Evolutionary conservation across 2,329 filamentous ascomycete genomes (phyloP).

Genomic region (Colletotrichum caudatum): DNA sequence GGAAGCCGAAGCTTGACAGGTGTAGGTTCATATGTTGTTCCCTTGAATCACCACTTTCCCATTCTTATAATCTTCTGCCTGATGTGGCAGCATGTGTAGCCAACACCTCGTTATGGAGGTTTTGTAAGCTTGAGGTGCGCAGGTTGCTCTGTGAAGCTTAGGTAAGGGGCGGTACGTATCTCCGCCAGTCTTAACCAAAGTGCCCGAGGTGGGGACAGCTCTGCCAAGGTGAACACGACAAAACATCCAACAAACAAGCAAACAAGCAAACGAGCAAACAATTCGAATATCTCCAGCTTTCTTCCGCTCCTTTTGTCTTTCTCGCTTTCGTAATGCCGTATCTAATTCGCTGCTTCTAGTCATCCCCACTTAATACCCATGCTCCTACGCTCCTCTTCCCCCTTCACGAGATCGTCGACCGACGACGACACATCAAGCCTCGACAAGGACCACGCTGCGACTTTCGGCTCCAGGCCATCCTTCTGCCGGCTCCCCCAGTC

Average conservation of each 20-base stretch:
- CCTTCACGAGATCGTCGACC: neutral
- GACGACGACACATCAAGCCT: neutral
- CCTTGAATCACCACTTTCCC: neutral
- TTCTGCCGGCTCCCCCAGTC: conserved; percentile 16
- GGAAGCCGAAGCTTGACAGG: neutral
- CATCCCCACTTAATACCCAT: neutral
- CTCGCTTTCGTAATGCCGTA: too few relatives aligned
- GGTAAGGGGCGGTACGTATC: neutral
- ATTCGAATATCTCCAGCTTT: neutral
- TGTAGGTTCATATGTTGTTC: neutral
- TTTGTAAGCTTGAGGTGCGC: neutral
- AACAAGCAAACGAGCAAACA: neutral
- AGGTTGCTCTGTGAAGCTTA: neutral
- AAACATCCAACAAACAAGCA: neutral
- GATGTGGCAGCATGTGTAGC: neutral
- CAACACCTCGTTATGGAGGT: neutral
- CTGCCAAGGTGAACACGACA: neutral
- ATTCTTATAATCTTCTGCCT: neutral
- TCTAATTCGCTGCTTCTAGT: neutral
- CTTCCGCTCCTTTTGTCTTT: neutral
- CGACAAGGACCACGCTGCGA: conserved; percentile 20
- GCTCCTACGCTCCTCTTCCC: neutral
- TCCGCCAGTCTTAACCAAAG: neutral
- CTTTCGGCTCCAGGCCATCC: conserved; percentile 32
- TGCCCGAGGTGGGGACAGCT: too few relatives aligned